Conservation (phyloP, 495 filamentous ascomycete genomes). For the Hamigera avellanea region DNA sequence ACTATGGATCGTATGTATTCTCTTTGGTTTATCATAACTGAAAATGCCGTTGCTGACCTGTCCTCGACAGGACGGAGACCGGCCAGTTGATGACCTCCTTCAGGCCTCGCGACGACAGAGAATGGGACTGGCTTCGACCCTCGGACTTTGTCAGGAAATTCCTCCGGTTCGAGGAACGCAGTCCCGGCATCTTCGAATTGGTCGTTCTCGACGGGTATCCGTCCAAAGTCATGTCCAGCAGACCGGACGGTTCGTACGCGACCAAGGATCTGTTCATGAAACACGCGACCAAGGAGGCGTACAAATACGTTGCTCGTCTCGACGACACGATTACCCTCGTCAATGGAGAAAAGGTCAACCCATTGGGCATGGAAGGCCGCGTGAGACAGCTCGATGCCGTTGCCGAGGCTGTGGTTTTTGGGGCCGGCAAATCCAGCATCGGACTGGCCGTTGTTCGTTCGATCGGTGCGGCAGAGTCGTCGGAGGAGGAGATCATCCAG, state of each 20-base stretch:
- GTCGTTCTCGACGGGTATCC: conserved; percentile 49
- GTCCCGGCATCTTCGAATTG: conserved; percentile 45
- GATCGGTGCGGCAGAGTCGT: conserved; percentile 19
- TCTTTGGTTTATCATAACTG: no score
- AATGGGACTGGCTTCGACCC: conserved; percentile 56
- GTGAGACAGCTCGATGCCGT: conserved; percentile 23
- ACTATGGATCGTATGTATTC: conserved; percentile 23
- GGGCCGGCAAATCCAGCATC: conserved; percentile 23
- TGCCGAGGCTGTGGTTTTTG: conserved; percentile 29
- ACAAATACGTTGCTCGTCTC: conserved; percentile 46
- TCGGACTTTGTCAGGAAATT: conserved; percentile 18
- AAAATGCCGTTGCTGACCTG: no score
- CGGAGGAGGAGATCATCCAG: conserved; percentile 35
- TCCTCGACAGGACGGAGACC: conserved; percentile 37
- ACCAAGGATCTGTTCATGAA: conserved; percentile 46
- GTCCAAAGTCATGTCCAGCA: conserved; percentile 49
- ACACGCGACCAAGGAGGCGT: conserved; percentile 43
- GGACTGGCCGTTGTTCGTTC: conserved; percentile 38
- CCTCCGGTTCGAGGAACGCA: conserved; percentile 43
- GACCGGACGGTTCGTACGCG: conserved; percentile 44
- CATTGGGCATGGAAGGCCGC: conserved; percentile 45
- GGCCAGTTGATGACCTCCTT: conserved; percentile 47
- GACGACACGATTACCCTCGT: conserved; percentile 51
- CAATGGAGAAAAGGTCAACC: conserved; percentile 61
- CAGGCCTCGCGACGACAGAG: conserved; percentile 34